Conservation (phyloP, 1,284 basidiomycete genomes). For the Cerrena zonata region DNA sequence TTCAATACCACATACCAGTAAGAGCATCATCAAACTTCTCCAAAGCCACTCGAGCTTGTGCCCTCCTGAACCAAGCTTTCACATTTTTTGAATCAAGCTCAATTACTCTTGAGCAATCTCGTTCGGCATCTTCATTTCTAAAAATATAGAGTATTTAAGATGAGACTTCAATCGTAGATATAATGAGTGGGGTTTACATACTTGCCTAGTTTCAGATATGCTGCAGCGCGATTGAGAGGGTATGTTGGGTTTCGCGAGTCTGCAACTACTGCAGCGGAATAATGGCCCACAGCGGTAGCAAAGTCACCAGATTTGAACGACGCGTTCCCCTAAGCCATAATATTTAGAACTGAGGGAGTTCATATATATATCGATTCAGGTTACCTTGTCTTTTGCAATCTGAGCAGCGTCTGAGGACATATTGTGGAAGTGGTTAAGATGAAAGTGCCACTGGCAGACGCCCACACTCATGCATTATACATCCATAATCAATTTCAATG, state of each 20-base stretch:
- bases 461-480: too few relatives aligned
- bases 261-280: constrained; percentile 64
- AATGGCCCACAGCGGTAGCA: constrained; percentile 57
- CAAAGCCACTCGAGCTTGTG: constrained; percentile 55
- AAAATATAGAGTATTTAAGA: background rate
- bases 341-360: background rate
- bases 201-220: constrained; percentile 82
- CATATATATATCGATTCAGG: background rate
- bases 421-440: too few relatives aligned
- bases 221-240: constrained; percentile 73
- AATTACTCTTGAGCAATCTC: constrained; percentile 62
- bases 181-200: too few relatives aligned
- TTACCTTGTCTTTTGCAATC: constrained; percentile 5
- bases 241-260: constrained; percentile 61
- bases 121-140: constrained; percentile 68
- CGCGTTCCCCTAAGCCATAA: constrained; percentile 44
- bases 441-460: too few relatives aligned
- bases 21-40: constrained; percentile 49
- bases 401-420: background rate
- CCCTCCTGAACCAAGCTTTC: constrained; percentile 69
- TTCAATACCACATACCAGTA: constrained; percentile 41
- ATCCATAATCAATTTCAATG: too few relatives aligned
- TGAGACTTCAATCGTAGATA: too few relatives aligned
- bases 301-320: constrained; percentile 53
- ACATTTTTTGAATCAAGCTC: constrained; percentile 49